phyloP scores from a whole-genome alignment of 2,329 filamentous ascomycete species.

The Aspergillus fructus region DNA sequence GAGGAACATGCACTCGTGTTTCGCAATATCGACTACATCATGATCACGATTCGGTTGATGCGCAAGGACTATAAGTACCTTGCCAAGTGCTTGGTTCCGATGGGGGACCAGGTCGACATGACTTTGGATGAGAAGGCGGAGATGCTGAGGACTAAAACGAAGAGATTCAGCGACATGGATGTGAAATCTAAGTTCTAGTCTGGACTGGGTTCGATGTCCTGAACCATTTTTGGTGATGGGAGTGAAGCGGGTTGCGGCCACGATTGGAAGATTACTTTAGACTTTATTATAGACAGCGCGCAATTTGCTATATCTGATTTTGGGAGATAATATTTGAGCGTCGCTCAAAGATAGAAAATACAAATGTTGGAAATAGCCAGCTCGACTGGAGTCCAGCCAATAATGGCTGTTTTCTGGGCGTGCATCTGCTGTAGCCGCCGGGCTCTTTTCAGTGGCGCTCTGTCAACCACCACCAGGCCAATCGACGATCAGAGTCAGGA shows the following conservation, averaged over 20 bases:
- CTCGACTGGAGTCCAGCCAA: neutral
- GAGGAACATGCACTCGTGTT: slow-evolving; percentile 71
- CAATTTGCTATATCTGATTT: neutral
- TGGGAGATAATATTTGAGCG: neutral
- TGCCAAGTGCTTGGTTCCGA: slow-evolving; percentile 69
- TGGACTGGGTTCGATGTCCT: neutral
- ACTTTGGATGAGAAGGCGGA: slow-evolving; percentile 61
- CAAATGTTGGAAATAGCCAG: neutral
- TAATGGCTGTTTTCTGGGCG: neutral
- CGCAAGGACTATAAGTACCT: slow-evolving; percentile 70
- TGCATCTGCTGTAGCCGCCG: slow-evolving; percentile 10
- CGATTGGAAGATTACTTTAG: neutral
- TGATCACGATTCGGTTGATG: slow-evolving; percentile 68
- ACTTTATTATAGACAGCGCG: neutral
- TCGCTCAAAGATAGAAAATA: neutral
- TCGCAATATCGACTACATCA: slow-evolving; percentile 77
- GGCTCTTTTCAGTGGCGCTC: neutral
- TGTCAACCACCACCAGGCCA: neutral
- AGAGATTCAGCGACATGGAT: slow-evolving; percentile 49
- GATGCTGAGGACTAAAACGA: slow-evolving; percentile 66
- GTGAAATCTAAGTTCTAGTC: slow-evolving; percentile 11
- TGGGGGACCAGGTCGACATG: slow-evolving; percentile 69
- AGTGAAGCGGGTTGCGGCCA: neutral
- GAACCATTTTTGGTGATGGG: neutral
- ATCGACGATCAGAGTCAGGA: neutral